Percentiles rank a stretch among this genome's conserved stretches.
These are phyloP conservation scores for Aspergillus avenaceus DNA, from an alignment of 495 filamentous ascomycete species.

Conservation along the genomic window DNA sequence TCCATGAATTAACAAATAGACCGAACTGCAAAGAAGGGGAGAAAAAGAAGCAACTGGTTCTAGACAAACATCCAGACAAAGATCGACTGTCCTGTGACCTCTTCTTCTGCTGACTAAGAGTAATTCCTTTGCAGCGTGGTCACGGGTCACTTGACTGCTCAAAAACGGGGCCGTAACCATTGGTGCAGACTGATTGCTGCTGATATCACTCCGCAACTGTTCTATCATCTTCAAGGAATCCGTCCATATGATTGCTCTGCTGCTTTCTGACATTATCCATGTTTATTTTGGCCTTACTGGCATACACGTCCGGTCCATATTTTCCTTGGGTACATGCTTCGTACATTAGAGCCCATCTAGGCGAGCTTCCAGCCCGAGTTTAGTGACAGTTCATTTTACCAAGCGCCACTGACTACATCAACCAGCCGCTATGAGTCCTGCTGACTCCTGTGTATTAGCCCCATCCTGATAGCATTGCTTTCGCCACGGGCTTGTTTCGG, in stretches of 20 bases:
- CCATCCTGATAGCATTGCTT: conserved; percentile 11
- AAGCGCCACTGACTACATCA: not conserved
- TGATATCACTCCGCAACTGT: conserved; percentile 17
- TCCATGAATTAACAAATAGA: not conserved
- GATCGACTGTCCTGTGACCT: conserved; percentile 26
- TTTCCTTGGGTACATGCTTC: not conserved
- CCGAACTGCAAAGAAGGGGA: not conserved
- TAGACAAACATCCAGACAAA: conserved; percentile 18
- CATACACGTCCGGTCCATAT: not conserved
- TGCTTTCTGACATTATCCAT: not conserved
- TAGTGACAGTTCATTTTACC: conserved; percentile 3
- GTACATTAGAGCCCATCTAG: not conserved
- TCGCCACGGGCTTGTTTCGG: conserved; percentile 20
- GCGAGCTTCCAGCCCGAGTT: not conserved
- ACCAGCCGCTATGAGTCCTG: conserved; percentile 10
- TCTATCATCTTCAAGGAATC: not conserved
- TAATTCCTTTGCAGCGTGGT: conserved; percentile 9
- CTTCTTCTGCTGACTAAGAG: conserved; percentile 17
- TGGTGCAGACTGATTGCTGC: conserved; percentile 9
- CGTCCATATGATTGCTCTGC: not conserved
- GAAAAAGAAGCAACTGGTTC: conserved; percentile 13
- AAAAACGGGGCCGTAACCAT: conserved; percentile 21
- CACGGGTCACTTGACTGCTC: conserved; percentile 21
- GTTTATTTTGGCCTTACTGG: not conserved
- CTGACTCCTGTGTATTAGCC: conserved; percentile 13